These are phyloP conservation scores for Penicillium fuscoglaucum DNA, from an alignment of 2,329 filamentous ascomycete genomes.

Conservation along the genomic window DNA sequence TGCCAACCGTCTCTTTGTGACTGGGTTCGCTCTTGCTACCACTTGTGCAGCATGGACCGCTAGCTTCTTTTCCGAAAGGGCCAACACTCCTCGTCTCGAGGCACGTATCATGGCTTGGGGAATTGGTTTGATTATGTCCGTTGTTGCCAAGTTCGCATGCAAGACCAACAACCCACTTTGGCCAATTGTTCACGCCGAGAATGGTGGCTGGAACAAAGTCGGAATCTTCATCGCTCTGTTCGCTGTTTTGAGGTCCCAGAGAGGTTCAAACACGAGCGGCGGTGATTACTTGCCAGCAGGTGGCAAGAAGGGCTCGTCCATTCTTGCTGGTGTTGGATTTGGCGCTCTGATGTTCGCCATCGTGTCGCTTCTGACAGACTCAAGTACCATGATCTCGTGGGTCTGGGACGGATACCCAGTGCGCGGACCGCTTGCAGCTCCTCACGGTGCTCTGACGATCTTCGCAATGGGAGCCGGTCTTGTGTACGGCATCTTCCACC, in stretches of 20 bases:
- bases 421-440: conserved; percentile 79
- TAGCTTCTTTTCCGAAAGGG: conserved; percentile 75
- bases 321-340: conserved; percentile 74
- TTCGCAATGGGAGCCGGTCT: conserved; percentile 83
- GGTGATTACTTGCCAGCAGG: conserved; percentile 53
- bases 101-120: conserved; percentile 76
- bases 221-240: conserved; percentile 75
- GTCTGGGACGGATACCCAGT: conserved; percentile 96
- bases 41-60: conserved; percentile 82
- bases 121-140: conserved; percentile 80
- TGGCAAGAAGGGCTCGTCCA: conserved; percentile 64
- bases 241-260: conserved; percentile 73
- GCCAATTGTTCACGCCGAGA: conserved; percentile 86
- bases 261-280: conserved; percentile 57
- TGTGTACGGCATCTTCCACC: conserved; percentile 71
- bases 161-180: conserved; percentile 95
- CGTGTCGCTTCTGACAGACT: conserved; percentile 91
- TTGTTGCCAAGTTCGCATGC: conserved; percentile 87
- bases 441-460: conserved; percentile 86
- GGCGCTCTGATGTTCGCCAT: conserved; percentile 84
- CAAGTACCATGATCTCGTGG: conserved; percentile 98
- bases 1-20: conserved; percentile 72
- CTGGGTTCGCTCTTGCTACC: conserved; percentile 78
- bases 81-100: conserved; percentile 74
- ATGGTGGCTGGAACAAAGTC: conserved; percentile 88